Evolutionary conservation across 768 basidiomycete species (phyloP), one percentile per base, ranked within the genome.

Genomic region (Cystofilobasidium ferigula): DNA sequence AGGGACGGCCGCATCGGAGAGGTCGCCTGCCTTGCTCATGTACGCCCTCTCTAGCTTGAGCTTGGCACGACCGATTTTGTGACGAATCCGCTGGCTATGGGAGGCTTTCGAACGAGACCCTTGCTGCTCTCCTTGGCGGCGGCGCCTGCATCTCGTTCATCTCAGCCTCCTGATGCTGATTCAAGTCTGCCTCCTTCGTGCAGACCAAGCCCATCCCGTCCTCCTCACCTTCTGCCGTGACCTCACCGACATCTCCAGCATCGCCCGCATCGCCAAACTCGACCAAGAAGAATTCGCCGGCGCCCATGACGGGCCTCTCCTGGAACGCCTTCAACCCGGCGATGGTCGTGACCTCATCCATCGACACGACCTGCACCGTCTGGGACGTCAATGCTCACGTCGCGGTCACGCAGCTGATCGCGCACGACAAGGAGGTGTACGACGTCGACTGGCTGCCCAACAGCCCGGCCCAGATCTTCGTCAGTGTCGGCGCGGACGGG

Each of bases 391-490:
- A 94, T 72, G 89, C 89, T 4, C 83, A 85, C 30, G 86, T 87
- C 9, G 94, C 95, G 30, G 84, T 98, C 74, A 99, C 95, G 3
- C 95, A 98, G 76, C 84, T 99, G 68, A 75, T 75, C 34, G 64
- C 66, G 54, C 61, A 67, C 57, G 63, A 61, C 36, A 56, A 57
- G 22, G 67, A 68, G 35, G 67, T 68, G 18, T 94, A 93, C 78
- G 92, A 97, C 74, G 92, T 95, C 47, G 92, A 91, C n/a, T 99
- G 95, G 94, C 82, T 97, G 16, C 95, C 95, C 7, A 84, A 85
- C 30, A 93, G 90, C 12, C 90, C 89, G 16, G 51, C 51, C 14
- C 92, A 98, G 74, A 90, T 97, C 70, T 99, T 99, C 74, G 92
- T 97, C 42, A 95, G 92, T 7, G 95, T 98, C 30, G 95, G 95